phyloP scores from a whole-genome alignment of 495 filamentous ascomycete genomes.

The Aspergillus nanangensis region DNA sequence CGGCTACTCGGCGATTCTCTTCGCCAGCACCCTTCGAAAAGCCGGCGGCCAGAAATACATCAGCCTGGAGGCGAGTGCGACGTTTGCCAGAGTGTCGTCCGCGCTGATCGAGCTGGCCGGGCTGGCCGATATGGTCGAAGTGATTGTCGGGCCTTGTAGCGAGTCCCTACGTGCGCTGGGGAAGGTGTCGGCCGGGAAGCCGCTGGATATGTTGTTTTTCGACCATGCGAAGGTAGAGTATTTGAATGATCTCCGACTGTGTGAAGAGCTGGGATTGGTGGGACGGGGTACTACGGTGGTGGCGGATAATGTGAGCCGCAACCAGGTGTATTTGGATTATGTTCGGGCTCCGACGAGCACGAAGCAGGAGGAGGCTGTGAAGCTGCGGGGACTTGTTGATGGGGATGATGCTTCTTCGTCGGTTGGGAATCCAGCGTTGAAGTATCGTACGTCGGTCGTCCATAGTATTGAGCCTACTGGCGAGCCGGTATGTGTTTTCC shows the following conservation, averaged over 20 bases:
- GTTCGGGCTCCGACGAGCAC: conserved; percentile 6
- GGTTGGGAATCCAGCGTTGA: conserved; percentile 55
- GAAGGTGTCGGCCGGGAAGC: not conserved
- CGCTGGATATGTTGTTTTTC: conserved; percentile 59
- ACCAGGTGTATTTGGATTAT: conserved; percentile 51
- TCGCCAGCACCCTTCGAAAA: conserved; percentile 49
- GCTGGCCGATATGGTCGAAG: conserved; percentile 52
- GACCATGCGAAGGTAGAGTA: conserved; percentile 64
- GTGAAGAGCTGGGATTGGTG: conserved; percentile 56
- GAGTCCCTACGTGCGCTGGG: conserved; percentile 46
- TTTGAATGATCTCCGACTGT: conserved; percentile 58
- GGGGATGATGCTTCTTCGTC: not conserved
- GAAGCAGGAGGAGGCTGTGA: conserved; percentile 17
- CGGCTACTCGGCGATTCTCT: conserved; percentile 65
- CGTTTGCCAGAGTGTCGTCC: conserved; percentile 52
- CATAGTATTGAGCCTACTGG: conserved; percentile 18
- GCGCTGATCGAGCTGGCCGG: conserved; percentile 58
- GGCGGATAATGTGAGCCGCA: conserved; percentile 65
- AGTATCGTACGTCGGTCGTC: conserved; percentile 55
- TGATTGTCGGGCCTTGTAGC: conserved; percentile 53
- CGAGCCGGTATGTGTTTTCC: conserved; percentile 2
- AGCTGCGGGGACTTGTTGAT: conserved; percentile 1
- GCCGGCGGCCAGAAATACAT: conserved; percentile 49
- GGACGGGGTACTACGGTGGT: conserved; percentile 50
- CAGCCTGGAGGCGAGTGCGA: conserved; percentile 56